A percentile compares a stretch with the other conserved stretches of the same genome.
Evolutionary conservation across 2,329 filamentous ascomycete genomes (phyloP).

Genomic region (Whalleya microplaca): DNA sequence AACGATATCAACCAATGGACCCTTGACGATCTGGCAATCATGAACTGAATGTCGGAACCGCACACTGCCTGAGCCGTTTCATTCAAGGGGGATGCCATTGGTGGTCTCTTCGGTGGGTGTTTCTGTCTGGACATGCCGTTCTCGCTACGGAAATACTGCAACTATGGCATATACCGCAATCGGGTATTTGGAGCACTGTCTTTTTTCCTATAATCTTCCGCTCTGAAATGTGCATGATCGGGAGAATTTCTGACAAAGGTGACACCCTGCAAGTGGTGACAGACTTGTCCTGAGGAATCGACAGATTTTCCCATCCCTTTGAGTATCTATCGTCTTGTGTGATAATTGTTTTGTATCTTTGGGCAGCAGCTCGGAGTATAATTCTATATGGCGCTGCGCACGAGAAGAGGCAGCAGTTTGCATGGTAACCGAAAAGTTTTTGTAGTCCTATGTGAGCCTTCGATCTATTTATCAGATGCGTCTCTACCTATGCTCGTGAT

Average conservation of each 20-base stretch:
- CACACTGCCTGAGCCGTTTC: neutral
- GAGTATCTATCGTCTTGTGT: slow-evolving; percentile 2
- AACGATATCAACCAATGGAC: slow-evolving; percentile 15
- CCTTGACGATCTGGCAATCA: slow-evolving; percentile 21
- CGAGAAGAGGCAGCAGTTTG: neutral
- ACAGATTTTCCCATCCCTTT: slow-evolving; percentile 22
- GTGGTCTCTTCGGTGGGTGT: slow-evolving; percentile 31
- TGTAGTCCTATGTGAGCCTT: neutral
- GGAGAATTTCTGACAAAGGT: slow-evolving; percentile 41
- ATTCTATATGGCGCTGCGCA: neutral
- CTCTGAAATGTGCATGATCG: slow-evolving; percentile 22
- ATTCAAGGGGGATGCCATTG: slow-evolving; percentile 27
- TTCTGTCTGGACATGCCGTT: slow-evolving; percentile 45
- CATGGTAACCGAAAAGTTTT: neutral
- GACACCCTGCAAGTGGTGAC: slow-evolving; percentile 39
- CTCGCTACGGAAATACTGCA: neutral
- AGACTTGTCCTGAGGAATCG: slow-evolving; percentile 43
- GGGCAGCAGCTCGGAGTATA: neutral
- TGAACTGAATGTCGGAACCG: slow-evolving; percentile 1
- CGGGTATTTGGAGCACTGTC: slow-evolving; percentile 20
- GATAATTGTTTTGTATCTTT: neutral
- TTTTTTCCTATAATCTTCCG: slow-evolving; percentile 37
- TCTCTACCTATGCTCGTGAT: no score
- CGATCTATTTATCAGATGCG: neutral
- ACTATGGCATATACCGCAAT: neutral